phyloP scores from a whole-genome alignment of 495 filamentous ascomycete species.

The Xylaria cubensis region DNA sequence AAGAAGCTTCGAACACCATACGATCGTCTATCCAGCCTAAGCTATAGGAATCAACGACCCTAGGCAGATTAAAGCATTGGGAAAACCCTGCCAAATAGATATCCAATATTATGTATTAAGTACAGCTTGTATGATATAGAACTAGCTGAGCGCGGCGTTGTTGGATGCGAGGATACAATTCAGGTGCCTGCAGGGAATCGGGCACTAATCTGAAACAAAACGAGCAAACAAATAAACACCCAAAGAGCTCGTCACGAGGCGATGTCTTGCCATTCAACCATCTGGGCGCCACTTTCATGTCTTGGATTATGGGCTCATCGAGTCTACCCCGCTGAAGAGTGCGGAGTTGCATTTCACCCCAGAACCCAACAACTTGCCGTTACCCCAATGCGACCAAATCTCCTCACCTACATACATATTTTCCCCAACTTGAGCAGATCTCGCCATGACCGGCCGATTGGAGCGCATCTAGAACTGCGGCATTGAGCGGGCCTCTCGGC shows the following conservation, averaged over 20 bases:
- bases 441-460: slow-evolving; percentile 7
- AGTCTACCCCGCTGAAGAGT: slow-evolving; percentile 1
- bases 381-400: slow-evolving; percentile 10
- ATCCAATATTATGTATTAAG: slow-evolving; percentile 9
- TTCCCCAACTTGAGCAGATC: slow-evolving; percentile 5
- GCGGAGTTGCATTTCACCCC: neutral
- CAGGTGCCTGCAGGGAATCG: neutral
- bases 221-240: neutral
- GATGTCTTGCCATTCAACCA: neutral
- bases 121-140: slow-evolving; percentile 24
- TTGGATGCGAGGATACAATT: neutral
- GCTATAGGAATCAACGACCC: slow-evolving; percentile 35
- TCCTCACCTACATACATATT: neutral
- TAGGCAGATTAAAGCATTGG: neutral
- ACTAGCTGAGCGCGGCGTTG: slow-evolving; percentile 28
- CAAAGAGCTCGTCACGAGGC: neutral
- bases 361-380: neutral
- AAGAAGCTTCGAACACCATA: slow-evolving; percentile 77
- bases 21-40: slow-evolving; percentile 57
- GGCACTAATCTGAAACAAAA: neutral
- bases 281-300: neutral
- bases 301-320: neutral
- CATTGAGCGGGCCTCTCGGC: slow-evolving; percentile 1
- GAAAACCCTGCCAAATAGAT: neutral
- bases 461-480: neutral